These are phyloP conservation scores for Sanghuangporus sanghuang DNA, from an alignment of 1,284 basidiomycete species.

Conservation along the genomic window DNA sequence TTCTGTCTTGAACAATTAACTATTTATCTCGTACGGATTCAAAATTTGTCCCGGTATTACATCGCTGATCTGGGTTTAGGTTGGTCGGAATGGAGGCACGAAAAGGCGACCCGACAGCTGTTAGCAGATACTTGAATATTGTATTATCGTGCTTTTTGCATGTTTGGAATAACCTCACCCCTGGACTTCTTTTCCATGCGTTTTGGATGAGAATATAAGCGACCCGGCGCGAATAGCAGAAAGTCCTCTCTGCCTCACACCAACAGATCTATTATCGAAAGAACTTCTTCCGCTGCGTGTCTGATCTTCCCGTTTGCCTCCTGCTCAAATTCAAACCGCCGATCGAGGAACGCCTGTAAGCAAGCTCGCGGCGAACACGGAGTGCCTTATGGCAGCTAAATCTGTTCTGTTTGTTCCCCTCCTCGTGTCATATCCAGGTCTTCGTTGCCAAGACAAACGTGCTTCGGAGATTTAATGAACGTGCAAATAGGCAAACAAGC, in stretches of 20 bases:
- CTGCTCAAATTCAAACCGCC: not conserved
- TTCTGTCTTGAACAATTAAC: too few relatives aligned
- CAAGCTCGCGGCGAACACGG: constrained; percentile 2
- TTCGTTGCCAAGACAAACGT: constrained; percentile 6
- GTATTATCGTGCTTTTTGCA: too few relatives aligned
- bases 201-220: too few relatives aligned
- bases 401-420: not conserved
- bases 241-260: constrained; percentile 4
- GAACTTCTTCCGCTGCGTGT: not conserved
- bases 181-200: too few relatives aligned
- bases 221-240: constrained; percentile 11
- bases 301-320: not conserved
- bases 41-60: too few relatives aligned
- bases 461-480: constrained; percentile 3
- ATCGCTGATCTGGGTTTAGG: too few relatives aligned
- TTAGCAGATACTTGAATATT: too few relatives aligned
- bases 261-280: not conserved
- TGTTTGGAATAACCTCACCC: too few relatives aligned
- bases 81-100: too few relatives aligned
- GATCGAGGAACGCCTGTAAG: not conserved
- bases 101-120: too few relatives aligned
- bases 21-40: too few relatives aligned
- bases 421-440: not conserved
- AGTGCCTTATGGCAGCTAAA: not conserved
- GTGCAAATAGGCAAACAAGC: constrained; percentile 2